Percentiles rank a stretch among this genome's conserved stretches.
Conservation (phyloP, 1,139 yeast genomes). For the Debaryomyces psychrophilus region DNA sequence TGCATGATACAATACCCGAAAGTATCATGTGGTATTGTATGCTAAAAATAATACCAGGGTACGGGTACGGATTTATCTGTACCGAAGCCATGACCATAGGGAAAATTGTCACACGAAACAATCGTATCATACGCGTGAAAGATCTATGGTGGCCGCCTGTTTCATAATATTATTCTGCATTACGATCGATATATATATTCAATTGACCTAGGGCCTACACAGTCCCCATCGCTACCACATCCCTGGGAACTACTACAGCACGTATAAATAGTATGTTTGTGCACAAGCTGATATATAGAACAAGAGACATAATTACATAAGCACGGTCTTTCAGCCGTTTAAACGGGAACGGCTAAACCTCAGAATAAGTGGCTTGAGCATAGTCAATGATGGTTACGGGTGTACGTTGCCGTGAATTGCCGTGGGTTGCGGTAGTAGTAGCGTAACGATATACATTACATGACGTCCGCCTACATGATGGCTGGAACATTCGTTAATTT, state of each 20-base stretch:
- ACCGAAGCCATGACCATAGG: background rate
- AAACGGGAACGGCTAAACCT: background rate
- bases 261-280: background rate
- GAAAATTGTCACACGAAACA: background rate
- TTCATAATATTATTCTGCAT: background rate
- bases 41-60: background rate
- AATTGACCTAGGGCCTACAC: background rate
- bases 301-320: background rate
- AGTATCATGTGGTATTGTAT: too few relatives aligned
- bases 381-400: conserved; percentile 1
- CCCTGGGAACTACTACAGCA: background rate
- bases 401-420: background rate
- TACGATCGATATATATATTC: background rate
- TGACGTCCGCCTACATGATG: background rate
- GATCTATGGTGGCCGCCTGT: background rate
- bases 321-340: conserved; percentile 1
- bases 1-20: too few relatives aligned
- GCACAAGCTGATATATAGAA: background rate
- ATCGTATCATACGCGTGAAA: background rate
- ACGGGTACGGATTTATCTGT: background rate
- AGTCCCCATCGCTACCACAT: background rate
- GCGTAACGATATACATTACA: background rate
- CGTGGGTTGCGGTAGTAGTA: conserved; percentile 4
- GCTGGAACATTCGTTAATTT: background rate
- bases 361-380: background rate